Base-by-base conservation (phyloP, 306 rosid genomes). In the Lithocarpus polystachyus region DNA sequence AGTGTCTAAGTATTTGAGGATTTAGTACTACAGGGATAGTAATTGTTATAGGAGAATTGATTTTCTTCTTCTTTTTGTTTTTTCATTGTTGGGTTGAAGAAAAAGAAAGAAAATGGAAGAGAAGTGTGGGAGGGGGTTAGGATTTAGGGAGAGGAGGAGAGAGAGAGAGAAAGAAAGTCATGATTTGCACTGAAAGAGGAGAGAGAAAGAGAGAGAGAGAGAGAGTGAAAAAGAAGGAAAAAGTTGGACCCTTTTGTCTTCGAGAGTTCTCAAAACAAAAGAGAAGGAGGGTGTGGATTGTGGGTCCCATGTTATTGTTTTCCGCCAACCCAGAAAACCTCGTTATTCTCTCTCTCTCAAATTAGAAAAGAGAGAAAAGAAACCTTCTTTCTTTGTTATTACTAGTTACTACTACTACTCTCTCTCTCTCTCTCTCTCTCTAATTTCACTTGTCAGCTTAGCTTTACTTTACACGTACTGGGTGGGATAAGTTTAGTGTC, bases 181-280 rank as follows among this genome's bases (percentile, higher is more conserved):
- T 64, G 72, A 68, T 68, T 68, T 68, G 72, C 52, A 68, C 51
- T n/a, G 67, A 48, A 75, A 45, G 29, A 33, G 26, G 56, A 1
- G 8, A 12, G 51, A 22, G 18, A 6, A 40, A 18, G 72, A 33
- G 5, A 6, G 31, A 26, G 60, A 29, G 52, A 69, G 69, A 65
- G 84, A 76, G 5, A 33, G 4, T 2, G 45, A 55, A 14, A 31
- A 56, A 67, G 29, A 14, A 14, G 5, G 52, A 3, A 54, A 69
- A 17, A 56, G 78, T 20, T 31, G 19, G 45, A 6, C 53, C 13
- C 20, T 77, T 60, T 35, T 14, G 85, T 81, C 79, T 70, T 54
- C 68, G 51, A 77, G 72, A 69, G 17, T 69, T 80, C 85, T 67
- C 70, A 68, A 71, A 81, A 82, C 61, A 11, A 67, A 85, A 81